Evolutionary conservation across 2,329 filamentous ascomycete genomes (phyloP).

Genomic region (Cercospora sp.): DNA sequence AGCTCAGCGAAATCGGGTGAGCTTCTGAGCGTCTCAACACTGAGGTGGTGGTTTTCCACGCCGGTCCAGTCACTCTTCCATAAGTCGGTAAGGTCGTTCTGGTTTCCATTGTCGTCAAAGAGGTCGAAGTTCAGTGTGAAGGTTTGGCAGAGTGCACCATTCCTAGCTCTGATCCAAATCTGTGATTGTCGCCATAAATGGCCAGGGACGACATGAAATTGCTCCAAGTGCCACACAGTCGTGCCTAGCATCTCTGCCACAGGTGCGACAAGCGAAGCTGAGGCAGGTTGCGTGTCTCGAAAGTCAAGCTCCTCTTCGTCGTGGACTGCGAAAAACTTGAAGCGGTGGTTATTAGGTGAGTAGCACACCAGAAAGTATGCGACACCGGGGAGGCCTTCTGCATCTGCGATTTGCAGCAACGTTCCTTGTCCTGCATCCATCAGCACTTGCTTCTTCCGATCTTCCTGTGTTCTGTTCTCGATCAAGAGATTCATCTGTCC

Average conservation of each 20-base stretch:
- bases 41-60: slow-evolving; percentile 46
- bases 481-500: slow-evolving; percentile 76
- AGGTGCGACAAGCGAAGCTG: slow-evolving; percentile 61
- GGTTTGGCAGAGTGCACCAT: slow-evolving; percentile 62
- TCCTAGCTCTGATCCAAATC: slow-evolving; percentile 53
- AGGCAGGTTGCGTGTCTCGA: slow-evolving; percentile 56
- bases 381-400: slow-evolving; percentile 20
- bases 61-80: slow-evolving; percentile 62
- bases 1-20: slow-evolving; percentile 41
- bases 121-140: slow-evolving; percentile 72
- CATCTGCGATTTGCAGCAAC: slow-evolving; percentile 66
- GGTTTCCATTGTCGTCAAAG: slow-evolving; percentile 55
- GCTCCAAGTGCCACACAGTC: slow-evolving; percentile 53
- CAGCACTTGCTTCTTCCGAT: slow-evolving; percentile 51
- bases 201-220: slow-evolving; percentile 47
- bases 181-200: slow-evolving; percentile 44
- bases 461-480: slow-evolving; percentile 49
- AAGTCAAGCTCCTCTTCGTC: slow-evolving; percentile 16
- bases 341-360: slow-evolving; percentile 84
- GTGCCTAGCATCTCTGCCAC: slow-evolving; percentile 53
- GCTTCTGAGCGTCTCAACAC: slow-evolving; percentile 43
- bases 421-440: slow-evolving; percentile 78
- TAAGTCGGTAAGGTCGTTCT: slow-evolving; percentile 60
- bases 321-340: slow-evolving; percentile 90
- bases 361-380: slow-evolving; percentile 73